These are phyloP conservation scores for Fusarium bactridioides DNA, from an alignment of 2,329 filamentous ascomycete genomes.

Conservation along the genomic window DNA sequence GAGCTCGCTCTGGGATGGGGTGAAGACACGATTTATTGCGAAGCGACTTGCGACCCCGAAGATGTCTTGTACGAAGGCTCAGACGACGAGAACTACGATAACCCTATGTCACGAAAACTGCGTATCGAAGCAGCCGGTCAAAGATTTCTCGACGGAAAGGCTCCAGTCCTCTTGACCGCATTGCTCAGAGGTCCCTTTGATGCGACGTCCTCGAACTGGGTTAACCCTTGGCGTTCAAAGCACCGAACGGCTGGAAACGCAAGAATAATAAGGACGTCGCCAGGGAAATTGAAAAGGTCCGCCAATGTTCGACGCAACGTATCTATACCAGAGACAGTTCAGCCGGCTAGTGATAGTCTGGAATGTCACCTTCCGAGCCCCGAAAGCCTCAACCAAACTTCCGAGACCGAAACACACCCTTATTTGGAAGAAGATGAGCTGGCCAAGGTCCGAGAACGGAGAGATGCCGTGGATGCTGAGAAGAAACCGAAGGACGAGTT, in stretches of 20 bases:
- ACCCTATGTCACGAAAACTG: conserved; percentile 54
- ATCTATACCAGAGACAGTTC: conserved; percentile 28
- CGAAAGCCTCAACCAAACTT: conserved; percentile 49
- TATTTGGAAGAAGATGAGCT: conserved; percentile 46
- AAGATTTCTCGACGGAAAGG: conserved; percentile 64
- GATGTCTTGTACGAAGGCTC: conserved; percentile 65
- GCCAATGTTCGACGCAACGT: conserved; percentile 17
- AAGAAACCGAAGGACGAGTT: conserved; percentile 26
- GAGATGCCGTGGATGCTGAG: conserved; percentile 32
- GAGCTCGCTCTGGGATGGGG: conserved; percentile 34
- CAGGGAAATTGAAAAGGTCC: conserved; percentile 23
- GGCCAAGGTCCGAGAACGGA: conserved; percentile 46
- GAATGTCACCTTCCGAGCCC: conserved; percentile 54
- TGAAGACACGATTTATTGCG: conserved; percentile 55
- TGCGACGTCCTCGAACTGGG: conserved; percentile 38
- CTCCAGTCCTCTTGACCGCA: conserved; percentile 67
- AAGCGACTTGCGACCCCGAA: conserved; percentile 50
- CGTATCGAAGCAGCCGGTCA: conserved; percentile 68
- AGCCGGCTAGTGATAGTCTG: conserved; percentile 28
- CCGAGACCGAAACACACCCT: conserved; percentile 39
- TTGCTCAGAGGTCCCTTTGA: conserved; percentile 69
- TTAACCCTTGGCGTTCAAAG: conserved; percentile 48
- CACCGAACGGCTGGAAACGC: conserved; percentile 27
- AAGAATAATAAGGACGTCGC: conserved; percentile 22
- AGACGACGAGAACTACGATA: conserved; percentile 63